Conservation (phyloP, 495 filamentous ascomycete species). For the Hypoxylon subgilvum region DNA sequence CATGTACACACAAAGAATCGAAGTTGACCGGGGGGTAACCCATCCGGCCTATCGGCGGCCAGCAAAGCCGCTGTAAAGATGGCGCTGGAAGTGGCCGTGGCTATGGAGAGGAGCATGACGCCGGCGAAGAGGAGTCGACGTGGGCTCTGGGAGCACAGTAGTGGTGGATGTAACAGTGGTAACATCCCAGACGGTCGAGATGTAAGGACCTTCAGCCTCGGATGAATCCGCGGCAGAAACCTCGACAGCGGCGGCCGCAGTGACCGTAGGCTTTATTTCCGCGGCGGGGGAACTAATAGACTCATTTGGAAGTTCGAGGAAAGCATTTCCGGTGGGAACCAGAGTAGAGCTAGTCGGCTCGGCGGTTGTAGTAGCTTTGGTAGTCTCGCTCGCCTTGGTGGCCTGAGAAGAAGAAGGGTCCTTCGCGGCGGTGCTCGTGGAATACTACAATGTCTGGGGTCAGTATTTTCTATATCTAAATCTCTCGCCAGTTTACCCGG, state of each 20-base stretch:
- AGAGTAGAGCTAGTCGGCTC: constrained; percentile 1
- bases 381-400: background rate
- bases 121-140: constrained; percentile 7
- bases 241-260: constrained; percentile 18
- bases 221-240: constrained; percentile 34
- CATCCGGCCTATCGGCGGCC: constrained; percentile 23
- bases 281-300: constrained; percentile 51
- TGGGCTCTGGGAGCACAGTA: constrained; percentile 23
- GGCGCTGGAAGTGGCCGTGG: constrained; percentile 37
- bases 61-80: constrained; percentile 28
- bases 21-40: background rate
- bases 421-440: constrained; percentile 3
- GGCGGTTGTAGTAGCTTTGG: background rate
- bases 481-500: background rate
- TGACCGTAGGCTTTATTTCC: constrained; percentile 41
- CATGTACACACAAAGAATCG: constrained; percentile 25
- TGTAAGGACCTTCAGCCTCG: constrained; percentile 45
- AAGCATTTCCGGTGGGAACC: constrained; percentile 15
- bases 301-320: constrained; percentile 20
- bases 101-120: constrained; percentile 29
- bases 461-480: constrained; percentile 5
- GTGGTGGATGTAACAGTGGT: constrained; percentile 54
- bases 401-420: background rate
- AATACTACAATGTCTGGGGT: constrained; percentile 13
- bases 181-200: constrained; percentile 62